A percentile compares a stretch with the other conserved stretches of the same genome.
Conservation (phyloP, 2,329 filamentous ascomycete species). For the Fusarium torulosum region DNA sequence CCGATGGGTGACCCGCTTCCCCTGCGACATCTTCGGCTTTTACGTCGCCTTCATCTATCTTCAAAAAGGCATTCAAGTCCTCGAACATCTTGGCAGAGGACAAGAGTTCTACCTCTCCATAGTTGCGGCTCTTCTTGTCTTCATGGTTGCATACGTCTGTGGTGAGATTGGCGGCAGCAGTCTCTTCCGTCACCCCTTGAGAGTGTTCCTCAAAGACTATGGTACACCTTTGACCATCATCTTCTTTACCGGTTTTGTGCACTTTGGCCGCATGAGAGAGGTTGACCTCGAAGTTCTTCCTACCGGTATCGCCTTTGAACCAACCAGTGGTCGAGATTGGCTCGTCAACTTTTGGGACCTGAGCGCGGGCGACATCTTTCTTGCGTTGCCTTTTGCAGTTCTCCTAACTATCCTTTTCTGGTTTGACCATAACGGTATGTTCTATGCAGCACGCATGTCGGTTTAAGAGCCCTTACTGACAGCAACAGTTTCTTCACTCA, state of each 20-base stretch:
- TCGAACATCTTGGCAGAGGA: conserved; percentile 77
- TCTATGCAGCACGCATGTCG: background rate
- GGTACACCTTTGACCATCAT: conserved; percentile 85
- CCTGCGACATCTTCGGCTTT: conserved; percentile 94
- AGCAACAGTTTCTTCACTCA: conserved; percentile 76
- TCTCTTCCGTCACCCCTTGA: conserved; percentile 79
- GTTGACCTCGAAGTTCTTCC: conserved; percentile 79
- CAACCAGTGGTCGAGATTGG: conserved; percentile 80
- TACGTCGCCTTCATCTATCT: conserved; percentile 94
- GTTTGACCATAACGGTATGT: conserved; percentile 86
- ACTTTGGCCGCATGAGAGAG: conserved; percentile 83
- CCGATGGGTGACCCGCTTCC: conserved; percentile 91
- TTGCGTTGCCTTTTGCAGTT: conserved; percentile 88
- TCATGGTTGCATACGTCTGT: conserved; percentile 80
- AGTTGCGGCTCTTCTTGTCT: conserved; percentile 80
- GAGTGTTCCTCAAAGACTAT: conserved; percentile 90
- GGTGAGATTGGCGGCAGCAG: conserved; percentile 77
- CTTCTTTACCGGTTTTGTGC: conserved; percentile 91
- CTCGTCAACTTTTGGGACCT: conserved; percentile 87
- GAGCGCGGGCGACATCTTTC: conserved; percentile 77
- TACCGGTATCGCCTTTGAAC: conserved; percentile 81
- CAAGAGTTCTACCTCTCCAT: conserved; percentile 83
- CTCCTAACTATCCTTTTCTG: conserved; percentile 88
- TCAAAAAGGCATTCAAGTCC: conserved; percentile 89
- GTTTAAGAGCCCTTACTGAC: conserved; percentile 10